phyloP scores from a whole-genome alignment of 2,329 filamentous ascomycete species.

The Phaeosphaeria sp. region DNA sequence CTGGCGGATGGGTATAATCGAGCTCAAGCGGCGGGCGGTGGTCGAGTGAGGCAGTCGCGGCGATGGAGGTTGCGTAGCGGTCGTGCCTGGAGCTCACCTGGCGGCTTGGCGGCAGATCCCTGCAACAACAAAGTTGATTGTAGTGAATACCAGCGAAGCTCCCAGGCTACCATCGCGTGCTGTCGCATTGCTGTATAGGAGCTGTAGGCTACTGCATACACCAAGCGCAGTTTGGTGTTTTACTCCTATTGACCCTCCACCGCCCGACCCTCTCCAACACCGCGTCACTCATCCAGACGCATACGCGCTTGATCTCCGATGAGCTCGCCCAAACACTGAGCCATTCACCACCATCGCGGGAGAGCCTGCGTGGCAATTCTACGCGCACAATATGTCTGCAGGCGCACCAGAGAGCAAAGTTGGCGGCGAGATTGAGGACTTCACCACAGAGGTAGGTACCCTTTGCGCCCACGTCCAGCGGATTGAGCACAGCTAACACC shows the following conservation, averaged over 20 bases:
- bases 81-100: neutral
- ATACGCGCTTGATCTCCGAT: constrained; percentile 34
- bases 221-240: constrained; percentile 31
- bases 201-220: constrained; percentile 10
- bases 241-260: constrained; percentile 27
- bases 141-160: neutral
- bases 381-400: constrained; percentile 56
- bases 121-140: neutral
- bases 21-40: neutral
- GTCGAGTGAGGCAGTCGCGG: neutral
- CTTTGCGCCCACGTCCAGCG: neutral
- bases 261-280: neutral
- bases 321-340: constrained; percentile 29
- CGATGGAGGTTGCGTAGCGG: neutral
- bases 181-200: neutral
- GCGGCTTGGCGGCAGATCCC: neutral
- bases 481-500: constrained; percentile 12
- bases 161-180: neutral
- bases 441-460: constrained; percentile 75
- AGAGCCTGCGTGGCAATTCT: constrained; percentile 29
- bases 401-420: constrained; percentile 53
- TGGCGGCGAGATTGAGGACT: constrained; percentile 75
- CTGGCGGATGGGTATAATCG: neutral
- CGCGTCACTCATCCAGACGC: neutral
- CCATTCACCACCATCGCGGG: constrained; percentile 32